Evolutionary conservation across 495 filamentous ascomycete genomes (phyloP).

Genomic region (Tetracladium marchalianum): DNA sequence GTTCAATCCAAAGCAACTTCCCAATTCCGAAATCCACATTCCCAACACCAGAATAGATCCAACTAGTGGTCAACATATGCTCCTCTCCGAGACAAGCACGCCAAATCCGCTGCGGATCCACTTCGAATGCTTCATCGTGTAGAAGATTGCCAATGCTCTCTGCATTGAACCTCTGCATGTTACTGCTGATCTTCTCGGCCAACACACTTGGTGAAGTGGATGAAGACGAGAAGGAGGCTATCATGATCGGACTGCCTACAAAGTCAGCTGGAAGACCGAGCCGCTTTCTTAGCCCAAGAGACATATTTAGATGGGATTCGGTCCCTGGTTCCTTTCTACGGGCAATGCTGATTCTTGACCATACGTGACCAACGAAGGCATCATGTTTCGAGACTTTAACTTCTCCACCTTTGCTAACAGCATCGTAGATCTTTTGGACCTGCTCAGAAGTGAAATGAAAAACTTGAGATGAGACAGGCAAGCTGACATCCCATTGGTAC

Average conservation of each 20-base stretch:
- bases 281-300: conserved; percentile 24
- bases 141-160: conserved; percentile 22
- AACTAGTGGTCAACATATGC: conserved; percentile 29
- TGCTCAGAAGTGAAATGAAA: conserved; percentile 24
- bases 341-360: conserved; percentile 28
- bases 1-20: conserved; percentile 24
- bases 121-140: conserved; percentile 26
- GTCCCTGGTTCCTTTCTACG: conserved; percentile 16
- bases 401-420: not conserved
- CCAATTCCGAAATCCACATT: conserved; percentile 26
- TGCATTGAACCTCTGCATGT: conserved; percentile 25
- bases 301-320: conserved; percentile 23
- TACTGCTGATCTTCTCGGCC: conserved; percentile 22
- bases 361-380: conserved; percentile 28
- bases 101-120: conserved; percentile 29
- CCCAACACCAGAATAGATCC: conserved; percentile 26
- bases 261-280: conserved; percentile 27
- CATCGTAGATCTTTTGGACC: conserved; percentile 15
- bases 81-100: conserved; percentile 26
- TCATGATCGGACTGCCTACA: conserved; percentile 25
- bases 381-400: conserved; percentile 26
- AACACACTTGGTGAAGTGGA: conserved; percentile 12
- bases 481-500: conserved; percentile 24
- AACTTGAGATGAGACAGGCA: conserved; percentile 20
- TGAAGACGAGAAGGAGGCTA: conserved; percentile 1